Evolutionary conservation across 805 yeast genomes (phyloP).

Genomic region (Cyberlindnera lachancei): DNA sequence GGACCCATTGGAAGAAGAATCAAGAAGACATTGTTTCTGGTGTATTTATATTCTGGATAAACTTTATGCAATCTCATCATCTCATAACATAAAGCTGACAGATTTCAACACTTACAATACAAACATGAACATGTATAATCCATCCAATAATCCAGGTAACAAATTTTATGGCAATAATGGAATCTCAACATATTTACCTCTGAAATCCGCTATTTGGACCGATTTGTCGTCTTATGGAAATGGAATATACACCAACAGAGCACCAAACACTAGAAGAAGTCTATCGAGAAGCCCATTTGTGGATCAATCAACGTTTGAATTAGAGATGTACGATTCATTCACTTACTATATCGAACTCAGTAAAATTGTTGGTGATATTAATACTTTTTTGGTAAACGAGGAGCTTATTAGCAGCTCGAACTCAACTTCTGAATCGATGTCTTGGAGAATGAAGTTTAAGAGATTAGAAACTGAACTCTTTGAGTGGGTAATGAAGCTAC

Average conservation of each 20-base stretch:
- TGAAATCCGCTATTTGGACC: conserved; percentile 13
- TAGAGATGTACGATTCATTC: conserved; percentile 21
- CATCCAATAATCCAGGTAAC: no score
- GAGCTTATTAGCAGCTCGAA: no score
- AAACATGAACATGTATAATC: no score
- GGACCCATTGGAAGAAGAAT: conserved; percentile 21
- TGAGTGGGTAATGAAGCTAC: conserved; percentile 16
- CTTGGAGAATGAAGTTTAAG: conserved; percentile 15
- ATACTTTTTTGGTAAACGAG: conserved; percentile 14
- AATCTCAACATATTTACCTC: conserved; percentile 14
- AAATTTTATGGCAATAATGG: no score
- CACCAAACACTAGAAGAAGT: no score
- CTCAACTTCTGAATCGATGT: conserved; percentile 11
- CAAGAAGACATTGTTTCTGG: conserved; percentile 22
- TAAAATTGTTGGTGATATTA: conserved; percentile 19
- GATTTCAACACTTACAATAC: no score
- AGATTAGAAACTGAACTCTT: conserved; percentile 14
- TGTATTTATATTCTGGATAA: conserved; percentile 19
- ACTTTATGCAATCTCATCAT: conserved; percentile 18
- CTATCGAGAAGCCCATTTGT: no score
- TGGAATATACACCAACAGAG: no score
- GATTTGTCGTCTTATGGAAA: no score
- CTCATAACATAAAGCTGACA: conserved; percentile 20
- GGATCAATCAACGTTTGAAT: no score
- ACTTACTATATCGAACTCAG: conserved; percentile 17